These are phyloP conservation scores for Cercospora brassicicola DNA, from an alignment of 2,329 filamentous ascomycete species.

Conservation along the genomic window DNA sequence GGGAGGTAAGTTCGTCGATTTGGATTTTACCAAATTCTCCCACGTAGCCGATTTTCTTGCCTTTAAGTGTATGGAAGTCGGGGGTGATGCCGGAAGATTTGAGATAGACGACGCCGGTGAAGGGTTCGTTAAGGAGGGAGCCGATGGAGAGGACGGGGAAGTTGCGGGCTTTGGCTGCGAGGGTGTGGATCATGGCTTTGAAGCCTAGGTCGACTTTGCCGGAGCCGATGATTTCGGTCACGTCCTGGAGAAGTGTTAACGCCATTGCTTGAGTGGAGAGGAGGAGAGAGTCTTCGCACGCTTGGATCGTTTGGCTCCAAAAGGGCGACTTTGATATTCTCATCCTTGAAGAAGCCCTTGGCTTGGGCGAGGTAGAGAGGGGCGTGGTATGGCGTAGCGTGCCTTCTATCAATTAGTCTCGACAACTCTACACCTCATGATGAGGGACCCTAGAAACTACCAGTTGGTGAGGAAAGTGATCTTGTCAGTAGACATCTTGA, in stretches of 20 bases:
- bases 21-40: constrained; percentile 71
- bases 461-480: constrained; percentile 84
- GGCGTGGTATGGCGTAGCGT: constrained; percentile 78
- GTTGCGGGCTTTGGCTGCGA: constrained; percentile 74
- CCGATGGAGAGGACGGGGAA: constrained; percentile 73
- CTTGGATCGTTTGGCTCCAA: constrained; percentile 78
- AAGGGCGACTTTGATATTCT: constrained; percentile 74
- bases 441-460: constrained; percentile 47
- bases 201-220: constrained; percentile 76
- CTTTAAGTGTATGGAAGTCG: constrained; percentile 72
- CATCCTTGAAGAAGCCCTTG: constrained; percentile 72
- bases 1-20: constrained; percentile 74
- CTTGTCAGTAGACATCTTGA: constrained; percentile 73
- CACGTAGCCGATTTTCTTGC: constrained; percentile 76
- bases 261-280: neutral
- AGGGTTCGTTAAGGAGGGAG: constrained; percentile 75
- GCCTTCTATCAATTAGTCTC: constrained; percentile 52
- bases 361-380: constrained; percentile 75
- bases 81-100: constrained; percentile 71
- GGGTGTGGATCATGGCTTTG: constrained; percentile 82
- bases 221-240: constrained; percentile 76
- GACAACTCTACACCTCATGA: neutral
- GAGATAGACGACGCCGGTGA: constrained; percentile 76
- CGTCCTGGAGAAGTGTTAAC: constrained; percentile 53
- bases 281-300: constrained; percentile 44